These are phyloP conservation scores for Verticillium nonalfalfae DNA, from an alignment of 2,329 filamentous ascomycete genomes.

Conservation along the genomic window DNA sequence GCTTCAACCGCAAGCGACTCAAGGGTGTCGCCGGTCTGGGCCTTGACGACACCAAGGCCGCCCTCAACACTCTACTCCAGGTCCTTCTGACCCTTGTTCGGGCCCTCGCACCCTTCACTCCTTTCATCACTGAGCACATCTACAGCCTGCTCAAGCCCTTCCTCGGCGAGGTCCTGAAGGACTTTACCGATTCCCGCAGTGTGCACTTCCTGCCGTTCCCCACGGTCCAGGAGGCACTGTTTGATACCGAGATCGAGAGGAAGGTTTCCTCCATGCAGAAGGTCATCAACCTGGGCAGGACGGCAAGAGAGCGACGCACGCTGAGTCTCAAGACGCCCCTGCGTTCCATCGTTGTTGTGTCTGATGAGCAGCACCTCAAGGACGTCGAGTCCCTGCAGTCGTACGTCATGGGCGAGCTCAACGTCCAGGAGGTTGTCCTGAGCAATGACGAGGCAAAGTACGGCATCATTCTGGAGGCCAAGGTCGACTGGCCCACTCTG, in stretches of 20 bases:
- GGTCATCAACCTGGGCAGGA: slow-evolving; percentile 84
- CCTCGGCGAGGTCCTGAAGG: slow-evolving; percentile 65
- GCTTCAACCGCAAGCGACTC: slow-evolving; percentile 84
- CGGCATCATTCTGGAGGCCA: slow-evolving; percentile 84
- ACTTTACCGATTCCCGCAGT: slow-evolving; percentile 68
- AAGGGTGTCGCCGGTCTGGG: slow-evolving; percentile 85
- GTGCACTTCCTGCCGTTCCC: slow-evolving; percentile 93
- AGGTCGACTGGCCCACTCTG: slow-evolving; percentile 86
- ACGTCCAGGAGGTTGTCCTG: slow-evolving; percentile 77
- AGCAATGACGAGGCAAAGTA: slow-evolving; percentile 85
- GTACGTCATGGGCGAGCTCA: slow-evolving; percentile 91
- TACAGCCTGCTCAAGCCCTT: slow-evolving; percentile 77
- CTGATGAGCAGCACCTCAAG: slow-evolving; percentile 76
- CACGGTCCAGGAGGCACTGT: slow-evolving; percentile 80
- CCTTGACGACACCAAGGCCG: slow-evolving; percentile 78
- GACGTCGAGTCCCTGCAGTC: slow-evolving; percentile 78
- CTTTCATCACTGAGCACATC: slow-evolving; percentile 92
- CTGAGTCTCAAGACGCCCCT: slow-evolving; percentile 87
- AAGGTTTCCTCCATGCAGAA: slow-evolving; percentile 88
- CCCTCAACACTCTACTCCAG: slow-evolving; percentile 90
- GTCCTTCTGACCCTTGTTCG: slow-evolving; percentile 84
- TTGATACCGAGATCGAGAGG: slow-evolving; percentile 79
- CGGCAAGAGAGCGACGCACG: slow-evolving; percentile 77
- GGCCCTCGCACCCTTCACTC: slow-evolving; percentile 88
- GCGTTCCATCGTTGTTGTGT: slow-evolving; percentile 83